A percentile compares a stretch with the other conserved stretches of the same genome.
phyloP scores from a whole-genome alignment of 192 early-diverging fungal species.

The Chytriomyces hyalinus region DNA sequence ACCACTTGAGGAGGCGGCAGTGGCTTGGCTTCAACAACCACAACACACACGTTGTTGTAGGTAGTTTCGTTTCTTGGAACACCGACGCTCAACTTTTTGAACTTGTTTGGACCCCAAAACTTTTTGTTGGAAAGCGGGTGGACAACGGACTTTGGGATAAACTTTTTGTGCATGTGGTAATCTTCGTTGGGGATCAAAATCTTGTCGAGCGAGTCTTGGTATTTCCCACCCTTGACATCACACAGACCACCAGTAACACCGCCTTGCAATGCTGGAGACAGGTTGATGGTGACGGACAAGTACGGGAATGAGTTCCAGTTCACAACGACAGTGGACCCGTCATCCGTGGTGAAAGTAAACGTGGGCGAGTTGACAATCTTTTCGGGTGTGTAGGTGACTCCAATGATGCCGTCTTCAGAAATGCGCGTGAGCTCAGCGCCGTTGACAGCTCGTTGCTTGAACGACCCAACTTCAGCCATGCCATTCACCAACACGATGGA shows the following conservation, averaged over 20 bases:
- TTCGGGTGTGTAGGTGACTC: background rate
- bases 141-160: background rate
- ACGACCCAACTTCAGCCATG: background rate
- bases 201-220: background rate
- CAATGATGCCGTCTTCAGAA: too few relatives aligned
- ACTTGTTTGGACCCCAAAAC: background rate
- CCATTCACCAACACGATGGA: background rate
- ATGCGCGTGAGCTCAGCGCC: too few relatives aligned
- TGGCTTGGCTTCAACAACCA: too few relatives aligned
- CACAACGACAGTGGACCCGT: background rate
- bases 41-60: too few relatives aligned
- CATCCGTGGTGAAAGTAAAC: background rate
- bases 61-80: too few relatives aligned
- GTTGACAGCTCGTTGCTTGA: background rate
- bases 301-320: too few relatives aligned
- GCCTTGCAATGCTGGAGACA: background rate
- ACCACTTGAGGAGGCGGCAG: too few relatives aligned
- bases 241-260: background rate
- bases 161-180: conserved; percentile 6
- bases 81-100: background rate
- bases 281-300: background rate
- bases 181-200: background rate
- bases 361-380: background rate
- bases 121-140: background rate
- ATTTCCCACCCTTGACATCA: background rate